phyloP scores from a whole-genome alignment of 225 moss, liverwort and hornwort species.

The Sphagnum tenellum region DNA sequence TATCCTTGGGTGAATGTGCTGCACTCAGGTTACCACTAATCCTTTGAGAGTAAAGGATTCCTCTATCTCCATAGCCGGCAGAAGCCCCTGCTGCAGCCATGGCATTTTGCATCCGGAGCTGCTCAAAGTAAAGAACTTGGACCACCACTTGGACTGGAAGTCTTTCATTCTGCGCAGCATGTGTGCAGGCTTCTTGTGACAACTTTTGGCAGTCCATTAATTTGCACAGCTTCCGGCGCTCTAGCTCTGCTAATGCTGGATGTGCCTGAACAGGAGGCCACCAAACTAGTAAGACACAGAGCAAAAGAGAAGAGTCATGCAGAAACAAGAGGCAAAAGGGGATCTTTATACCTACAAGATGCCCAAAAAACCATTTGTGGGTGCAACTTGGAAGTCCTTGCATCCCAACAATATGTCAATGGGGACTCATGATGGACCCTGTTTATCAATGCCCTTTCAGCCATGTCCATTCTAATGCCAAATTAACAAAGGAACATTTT shows the following conservation, averaged over 20 bases:
- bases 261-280: conserved; percentile 54
- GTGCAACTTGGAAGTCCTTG: no score
- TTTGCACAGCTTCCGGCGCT: conserved; percentile 91
- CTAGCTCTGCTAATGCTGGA: conserved; percentile 70
- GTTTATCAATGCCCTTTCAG: no score
- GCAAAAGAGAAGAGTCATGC: no score
- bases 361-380: no score
- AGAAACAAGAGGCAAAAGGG: no score
- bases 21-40: conserved; percentile 77
- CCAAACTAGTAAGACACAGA: neutral
- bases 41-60: conserved; percentile 42
- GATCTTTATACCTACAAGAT: no score
- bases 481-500: no score
- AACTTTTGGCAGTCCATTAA: conserved; percentile 98
- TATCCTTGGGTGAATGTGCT: conserved; percentile 79
- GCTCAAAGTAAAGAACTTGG: conserved; percentile 98
- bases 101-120: conserved; percentile 82
- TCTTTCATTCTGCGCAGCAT: conserved; percentile 96
- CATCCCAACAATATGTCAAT: no score
- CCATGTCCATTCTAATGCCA: no score
- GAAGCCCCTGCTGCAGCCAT: conserved; percentile 50
- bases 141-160: conserved; percentile 94
- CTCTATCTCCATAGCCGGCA: conserved; percentile 44
- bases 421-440: no score
- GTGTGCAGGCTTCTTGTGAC: conserved; percentile 96